Evolutionary conservation across 257 asterid genomes (phyloP), one percentile per base, ranked within the genome.

Genomic region (Penstemon davidsonii): DNA sequence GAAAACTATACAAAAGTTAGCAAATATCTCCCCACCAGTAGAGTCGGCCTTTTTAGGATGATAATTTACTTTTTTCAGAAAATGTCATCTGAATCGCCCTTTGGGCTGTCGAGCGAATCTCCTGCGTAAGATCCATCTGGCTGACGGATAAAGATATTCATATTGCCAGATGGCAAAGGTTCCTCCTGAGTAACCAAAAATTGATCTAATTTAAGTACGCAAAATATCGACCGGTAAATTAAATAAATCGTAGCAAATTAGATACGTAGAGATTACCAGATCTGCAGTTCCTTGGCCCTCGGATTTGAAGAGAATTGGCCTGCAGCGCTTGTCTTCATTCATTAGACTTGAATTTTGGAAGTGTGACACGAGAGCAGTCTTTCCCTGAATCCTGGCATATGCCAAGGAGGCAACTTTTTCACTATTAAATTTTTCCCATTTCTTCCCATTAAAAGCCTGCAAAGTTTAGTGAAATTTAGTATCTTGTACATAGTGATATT

Each of bases 61-160:
- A 67, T 43, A 54, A 63, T 66, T 73, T 59, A 66, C 54, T 37
- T 54, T 15, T 81, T 76, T 82, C 7, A 60, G 73, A 25, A 25
- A 67, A 36, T 78, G 63, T 73, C 89, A 4, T 87, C 86, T 11
- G 78, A 72, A 64, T 77, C 80, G 5, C 83, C 82, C 44, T 60
- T 81, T 37, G 96, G 93, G 83, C 95, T 87, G 70, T 88, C 94
- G 58, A 91, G 86, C 67, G 93, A 81, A 75, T 89, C 98, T 64
- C 96, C 96, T 8, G 68, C 61, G 55, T 89, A 92, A n/a, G 95
- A 84, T 25, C 98, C 96, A 76, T 91, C 96, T 13, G 92, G 89
- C 73, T 80, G 92, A 50, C 94, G 83, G 75, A 91, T 81, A 57
- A 88, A 85, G 47, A 91, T 79, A 46, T 91, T 91, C 85, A 91